phyloP scores from a whole-genome alignment of 1,284 basidiomycete genomes.

The Ustilago trichophora region DNA sequence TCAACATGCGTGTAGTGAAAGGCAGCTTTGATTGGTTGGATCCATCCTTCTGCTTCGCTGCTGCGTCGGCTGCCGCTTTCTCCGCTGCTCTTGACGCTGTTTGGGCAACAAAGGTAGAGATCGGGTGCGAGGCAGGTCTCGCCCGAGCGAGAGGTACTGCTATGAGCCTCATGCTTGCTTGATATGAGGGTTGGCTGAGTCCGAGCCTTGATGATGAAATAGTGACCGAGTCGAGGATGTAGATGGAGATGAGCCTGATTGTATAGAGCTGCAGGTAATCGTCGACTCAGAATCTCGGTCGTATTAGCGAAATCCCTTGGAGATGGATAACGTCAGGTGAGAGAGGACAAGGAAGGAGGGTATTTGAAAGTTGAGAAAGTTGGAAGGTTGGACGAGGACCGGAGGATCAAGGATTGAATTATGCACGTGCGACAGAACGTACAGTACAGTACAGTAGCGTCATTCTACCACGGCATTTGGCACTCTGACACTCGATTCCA shows the following conservation, averaged over 20 bases:
- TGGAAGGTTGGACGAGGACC: slow-evolving; percentile 1
- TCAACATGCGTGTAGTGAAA: slow-evolving; percentile 43
- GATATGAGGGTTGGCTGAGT: neutral
- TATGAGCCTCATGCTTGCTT: slow-evolving; percentile 52
- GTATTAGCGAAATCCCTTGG: too few species aligned
- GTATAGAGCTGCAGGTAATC: too few species aligned
- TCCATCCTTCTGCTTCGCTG: slow-evolving; percentile 22
- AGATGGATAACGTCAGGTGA: too few species aligned
- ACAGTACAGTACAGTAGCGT: too few species aligned
- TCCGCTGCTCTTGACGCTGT: slow-evolving; percentile 40
- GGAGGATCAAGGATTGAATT: neutral
- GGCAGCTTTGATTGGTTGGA: slow-evolving; percentile 21
- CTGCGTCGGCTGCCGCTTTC: slow-evolving; percentile 27
- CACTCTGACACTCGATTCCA: too few species aligned
- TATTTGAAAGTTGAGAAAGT: neutral
- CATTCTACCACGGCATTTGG: slow-evolving; percentile 7
- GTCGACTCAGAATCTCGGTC: too few species aligned
- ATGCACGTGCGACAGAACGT: slow-evolving; percentile 17
- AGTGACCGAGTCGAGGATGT: too few species aligned
- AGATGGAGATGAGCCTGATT: too few species aligned
- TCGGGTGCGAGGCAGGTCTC: slow-evolving; percentile 44
- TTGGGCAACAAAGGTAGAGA: slow-evolving; percentile 59
- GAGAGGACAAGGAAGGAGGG: too few species aligned
- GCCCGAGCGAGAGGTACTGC: slow-evolving; percentile 57
- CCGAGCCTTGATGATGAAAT: neutral